A percentile compares a stretch with the other conserved stretches of the same genome.
phyloP scores from a whole-genome alignment of 1,139 yeast species.

The Casaregolazyma suthepensis region DNA sequence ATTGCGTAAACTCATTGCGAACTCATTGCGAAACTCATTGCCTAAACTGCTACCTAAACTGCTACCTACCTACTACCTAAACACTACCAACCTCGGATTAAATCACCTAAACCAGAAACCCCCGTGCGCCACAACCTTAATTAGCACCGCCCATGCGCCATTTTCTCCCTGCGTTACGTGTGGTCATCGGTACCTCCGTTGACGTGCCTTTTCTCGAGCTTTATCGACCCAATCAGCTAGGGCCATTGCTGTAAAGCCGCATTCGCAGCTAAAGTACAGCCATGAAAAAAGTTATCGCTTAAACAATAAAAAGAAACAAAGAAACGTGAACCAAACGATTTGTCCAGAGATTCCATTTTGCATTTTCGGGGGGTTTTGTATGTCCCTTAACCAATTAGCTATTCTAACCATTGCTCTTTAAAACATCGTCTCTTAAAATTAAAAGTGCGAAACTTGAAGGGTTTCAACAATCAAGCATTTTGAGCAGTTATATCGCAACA shows the following conservation, averaged over 20 bases:
- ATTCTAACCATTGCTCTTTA: too few relatives aligned
- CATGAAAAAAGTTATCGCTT: neutral
- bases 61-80: too few relatives aligned
- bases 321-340: neutral
- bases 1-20: too few relatives aligned
- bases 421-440: neutral
- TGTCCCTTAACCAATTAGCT: too few relatives aligned
- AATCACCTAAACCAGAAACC: neutral
- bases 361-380: neutral
- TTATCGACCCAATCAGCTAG: neutral
- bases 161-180: neutral
- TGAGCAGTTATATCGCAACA: neutral
- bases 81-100: too few relatives aligned
- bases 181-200: neutral
- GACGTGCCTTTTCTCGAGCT: neutral
- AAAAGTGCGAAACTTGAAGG: neutral
- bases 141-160: neutral
- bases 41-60: neutral
- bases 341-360: too few relatives aligned
- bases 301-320: neutral
- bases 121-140: neutral
- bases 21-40: too few relatives aligned
- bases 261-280: neutral
- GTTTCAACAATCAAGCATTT: neutral
- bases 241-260: neutral